Evolutionary conservation across 352 stramenopile genomes (phyloP), one percentile per base, ranked within the genome.

Genomic region (Phytophthora syringae): DNA sequence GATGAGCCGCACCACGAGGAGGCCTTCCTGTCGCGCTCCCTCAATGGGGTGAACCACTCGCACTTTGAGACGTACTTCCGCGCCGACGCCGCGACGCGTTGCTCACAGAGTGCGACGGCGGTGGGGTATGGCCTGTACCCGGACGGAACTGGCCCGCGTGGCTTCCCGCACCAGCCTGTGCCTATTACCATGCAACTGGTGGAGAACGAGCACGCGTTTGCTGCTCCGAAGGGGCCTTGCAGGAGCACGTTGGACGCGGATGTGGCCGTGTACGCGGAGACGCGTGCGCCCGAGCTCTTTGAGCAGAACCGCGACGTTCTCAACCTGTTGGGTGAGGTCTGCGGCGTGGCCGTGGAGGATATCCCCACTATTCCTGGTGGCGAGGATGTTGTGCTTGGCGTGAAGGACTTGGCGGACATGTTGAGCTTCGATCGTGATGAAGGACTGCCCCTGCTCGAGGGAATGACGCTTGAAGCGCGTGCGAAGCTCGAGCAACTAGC

Each of bases 31-130:
- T 84, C 85, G 32, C 75, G 76, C 42, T 83, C 84, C 27, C 77
- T 94, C 27, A 90, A 89, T 43, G 87, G 87, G 63, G 67, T 80
- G 12, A 80, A 88, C 30, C 80, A 93, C 65, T 70, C 76, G 43
- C 87, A 95, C 61, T 93, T 95, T 58, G 82, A 95, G 72, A 81
- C 84, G 43, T 95, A 95, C 60, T 95, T 94, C 62, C 87, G 87
- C 49, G 82, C 87, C 24, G 87, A 95, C 44, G 82, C 87, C 1
- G 87, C 85, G 13, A 90, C 82, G 62, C 85, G 88, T 15, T 95
- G 88, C 67, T 83, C 82, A 27, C 88, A 95, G 58, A 94, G 85
- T 52, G 88, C 88, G 2, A 80, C 84, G 21, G 82, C 84, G 24
- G 32, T 94, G 42, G 88, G 82, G 16, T 91, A 90, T 51, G 88